Evolutionary conservation across 1,139 yeast genomes (phyloP), one percentile per base, ranked within the genome.

Genomic region (Yamadazyma buinensis): DNA sequence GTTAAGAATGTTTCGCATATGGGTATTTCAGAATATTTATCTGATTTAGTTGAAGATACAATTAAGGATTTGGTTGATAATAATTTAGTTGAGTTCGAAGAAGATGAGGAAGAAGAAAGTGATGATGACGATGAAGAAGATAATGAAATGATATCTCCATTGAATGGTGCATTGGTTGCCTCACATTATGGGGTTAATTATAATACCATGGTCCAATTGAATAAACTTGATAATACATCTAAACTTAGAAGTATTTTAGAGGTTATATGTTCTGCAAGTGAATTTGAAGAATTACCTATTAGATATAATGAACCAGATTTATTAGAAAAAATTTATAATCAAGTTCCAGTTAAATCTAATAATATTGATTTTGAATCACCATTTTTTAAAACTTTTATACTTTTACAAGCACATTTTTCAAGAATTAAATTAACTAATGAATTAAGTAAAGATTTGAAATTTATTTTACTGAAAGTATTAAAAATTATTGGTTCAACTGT

Each of bases 361-460:
- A 42, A 44, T 10, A 46, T 57, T 0, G 68, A 72, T 23, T 67
- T 57, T 33, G 75, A 71, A 30, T 69, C 84, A 0, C 79, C 88
- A 0, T 64, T 69, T 14, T 73, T 77, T 55, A 90, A 90, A 52
- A 76, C 87, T 0, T 86, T 86, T 49, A 62, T 87, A 15, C 59
- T 90, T 29, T 52, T 88, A 11, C 97, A 90, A 55, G 87, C 95
- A 0, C 88, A 90, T 52, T 75, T 90, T 38, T 76, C 90, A 2
- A 64, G 97, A 35, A 42, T 82, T 3, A 53, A 59, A 2, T 42
- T 67, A 5, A 57, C 86, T 1, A 63, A 70, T 2, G 95, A 86
- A 33, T 59, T 86, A 29, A 64, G 60, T 1, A 54, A 62, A 1
- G 96, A 86, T 52, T 75, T 79, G 51, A 58, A 63, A 24, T 23